Conservation (phyloP, 164 flowering plant species). For the Magnolia sinica region DNA sequence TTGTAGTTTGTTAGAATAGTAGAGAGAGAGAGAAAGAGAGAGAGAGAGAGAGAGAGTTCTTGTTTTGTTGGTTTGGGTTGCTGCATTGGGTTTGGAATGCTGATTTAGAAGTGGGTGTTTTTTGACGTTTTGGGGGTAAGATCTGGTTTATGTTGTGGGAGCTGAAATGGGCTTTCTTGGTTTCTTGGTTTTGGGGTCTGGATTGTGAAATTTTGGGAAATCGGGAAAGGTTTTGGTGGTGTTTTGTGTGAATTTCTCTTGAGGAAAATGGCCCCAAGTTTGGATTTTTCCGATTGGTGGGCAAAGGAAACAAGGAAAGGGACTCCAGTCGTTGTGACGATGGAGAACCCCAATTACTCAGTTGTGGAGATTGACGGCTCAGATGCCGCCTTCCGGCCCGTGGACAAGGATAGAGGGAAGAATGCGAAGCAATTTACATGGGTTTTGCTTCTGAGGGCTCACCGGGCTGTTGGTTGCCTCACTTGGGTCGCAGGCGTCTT, state of each 20-base stretch:
- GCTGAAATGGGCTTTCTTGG: conserved; percentile 43
- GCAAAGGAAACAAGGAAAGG: conserved; percentile 50
- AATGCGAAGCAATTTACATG: conserved; percentile 81
- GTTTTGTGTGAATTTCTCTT: not conserved
- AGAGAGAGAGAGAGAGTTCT: conserved; percentile 19
- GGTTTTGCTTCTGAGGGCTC: conserved; percentile 78
- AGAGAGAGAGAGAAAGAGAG: conserved; percentile 16
- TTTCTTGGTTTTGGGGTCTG: conserved; percentile 47
- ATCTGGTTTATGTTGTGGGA: conserved; percentile 17
- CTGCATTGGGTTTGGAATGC: conserved; percentile 35
- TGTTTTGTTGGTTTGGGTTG: conserved; percentile 14
- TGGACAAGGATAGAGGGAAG: conserved; percentile 67
- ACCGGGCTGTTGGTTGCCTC: conserved; percentile 66
- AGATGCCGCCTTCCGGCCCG: conserved; percentile 52
- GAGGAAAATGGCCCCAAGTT: conserved; percentile 46
- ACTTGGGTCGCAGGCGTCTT: conserved; percentile 57
- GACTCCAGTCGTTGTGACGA: conserved; percentile 73
- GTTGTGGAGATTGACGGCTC: conserved; percentile 70
- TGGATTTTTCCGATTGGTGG: conserved; percentile 59
- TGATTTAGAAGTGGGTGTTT: conserved; percentile 15
- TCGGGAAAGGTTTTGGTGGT: not conserved
- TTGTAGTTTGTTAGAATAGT: conserved; percentile 21
- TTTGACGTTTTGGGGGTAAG: conserved; percentile 18
- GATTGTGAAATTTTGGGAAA: not conserved
- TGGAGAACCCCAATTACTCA: conserved; percentile 83